These are phyloP conservation scores for Sporisorium exsertum DNA, from an alignment of 1,284 basidiomycete species.

Conservation along the genomic window DNA sequence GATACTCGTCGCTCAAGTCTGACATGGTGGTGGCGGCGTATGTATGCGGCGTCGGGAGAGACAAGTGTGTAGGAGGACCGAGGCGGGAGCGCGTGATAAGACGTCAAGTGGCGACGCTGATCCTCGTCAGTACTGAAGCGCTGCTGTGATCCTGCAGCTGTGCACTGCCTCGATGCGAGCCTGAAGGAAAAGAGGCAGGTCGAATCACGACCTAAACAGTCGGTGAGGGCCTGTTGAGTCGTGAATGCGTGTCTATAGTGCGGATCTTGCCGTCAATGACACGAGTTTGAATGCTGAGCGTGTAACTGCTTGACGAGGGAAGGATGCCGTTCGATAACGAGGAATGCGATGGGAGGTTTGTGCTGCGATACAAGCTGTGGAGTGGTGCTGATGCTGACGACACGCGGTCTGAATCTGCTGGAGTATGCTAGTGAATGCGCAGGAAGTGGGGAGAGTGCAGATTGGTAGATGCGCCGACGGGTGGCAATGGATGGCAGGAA, in stretches of 20 bases:
- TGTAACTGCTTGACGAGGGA: neutral
- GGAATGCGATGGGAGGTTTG: neutral
- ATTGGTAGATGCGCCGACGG: neutral
- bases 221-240: neutral
- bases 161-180: neutral
- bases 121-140: neutral
- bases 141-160: neutral
- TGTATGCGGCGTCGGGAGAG: neutral
- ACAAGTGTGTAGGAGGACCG: neutral
- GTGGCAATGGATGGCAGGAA: neutral
- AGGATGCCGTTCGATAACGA: neutral
- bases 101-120: slow-evolving; percentile 3
- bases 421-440: slow-evolving; percentile 4
- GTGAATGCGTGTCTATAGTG: neutral
- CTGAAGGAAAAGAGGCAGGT: neutral
- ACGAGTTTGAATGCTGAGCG: neutral
- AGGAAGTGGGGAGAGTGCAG: neutral
- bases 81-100: neutral
- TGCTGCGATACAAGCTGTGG: neutral
- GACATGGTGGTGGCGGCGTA: slow-evolving; percentile 27
- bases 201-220: neutral
- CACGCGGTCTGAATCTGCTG: neutral
- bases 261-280: neutral
- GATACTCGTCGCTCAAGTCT: slow-evolving; percentile 51
- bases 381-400: neutral